Base-by-base conservation (phyloP, 352 stramenopile genomes). In the Lagenidium giganteum region DNA sequence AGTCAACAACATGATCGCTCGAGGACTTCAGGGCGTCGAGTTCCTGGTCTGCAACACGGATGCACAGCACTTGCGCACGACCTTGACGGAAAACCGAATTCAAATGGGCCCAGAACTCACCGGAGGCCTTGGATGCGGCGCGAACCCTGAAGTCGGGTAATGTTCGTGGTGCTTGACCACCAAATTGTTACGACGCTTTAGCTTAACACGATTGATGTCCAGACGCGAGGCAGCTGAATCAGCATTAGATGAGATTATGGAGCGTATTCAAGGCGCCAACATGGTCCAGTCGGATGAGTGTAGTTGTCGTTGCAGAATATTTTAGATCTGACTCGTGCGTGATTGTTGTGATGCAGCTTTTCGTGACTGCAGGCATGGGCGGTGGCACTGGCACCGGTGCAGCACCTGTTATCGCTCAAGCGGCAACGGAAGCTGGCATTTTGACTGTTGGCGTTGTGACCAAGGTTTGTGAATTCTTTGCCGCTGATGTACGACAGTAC, bases 41-140 rank as follows among this genome's bases (percentile, higher is more conserved):
- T 93, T 93, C 34, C 60, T 96, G 26, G 86, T 96, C 23, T 95
- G 86, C 69, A 96, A 96, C 64, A 96, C 86, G 30, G 86, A 96
- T 38, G 82, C 86, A 27, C 86, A 96, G 71, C 86, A 96, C 39
- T 57, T 96, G 44, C 83, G 83, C 46, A 95, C 83, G 41, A 95
- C 82, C 12, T 55, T 95, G 27, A 95, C 86, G 20, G 84, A 95
- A 43, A 96, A 96, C 54, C 80, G 86, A 36, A 65, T 96, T 50
- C 86, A 95, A 53, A 93, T 93, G 81, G 78, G 76, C 3, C 83
- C 86, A 12, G 80, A 93, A 22, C 58, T 95, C 46, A 96, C 86
- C 31, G 71, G 83, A 33, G 81, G 81, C 9, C 57, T 93, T 4
- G 81, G 81, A 11, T 91, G 78, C 55, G 81, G 81, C 5, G 81